Conservation (phyloP, 176 grass and related monocot species). For the Canna indica region DNA sequence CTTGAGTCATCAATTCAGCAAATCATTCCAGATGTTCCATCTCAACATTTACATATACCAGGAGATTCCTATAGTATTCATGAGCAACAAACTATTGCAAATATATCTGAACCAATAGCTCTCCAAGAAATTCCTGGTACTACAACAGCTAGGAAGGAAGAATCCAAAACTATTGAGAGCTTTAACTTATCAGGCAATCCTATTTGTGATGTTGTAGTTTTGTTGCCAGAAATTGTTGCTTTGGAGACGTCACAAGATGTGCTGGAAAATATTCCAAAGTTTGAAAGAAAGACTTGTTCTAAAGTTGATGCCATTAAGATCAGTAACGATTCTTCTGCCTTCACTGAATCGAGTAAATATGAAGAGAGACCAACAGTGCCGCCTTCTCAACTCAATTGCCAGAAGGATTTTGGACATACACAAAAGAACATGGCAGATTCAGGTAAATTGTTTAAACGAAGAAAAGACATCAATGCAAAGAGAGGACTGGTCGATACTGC, state of each 20-base stretch:
- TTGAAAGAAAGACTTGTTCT: slow-evolving; percentile 13
- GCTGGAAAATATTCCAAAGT: slow-evolving; percentile 7
- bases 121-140: slow-evolving; percentile 17
- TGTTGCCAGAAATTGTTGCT: slow-evolving; percentile 16
- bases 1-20: slow-evolving; percentile 17
- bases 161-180: slow-evolving; percentile 22
- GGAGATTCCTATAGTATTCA: background rate
- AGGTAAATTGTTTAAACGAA: background rate
- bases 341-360: slow-evolving; percentile 2
- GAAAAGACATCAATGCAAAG: background rate
- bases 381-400: slow-evolving; percentile 19
- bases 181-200: slow-evolving; percentile 26
- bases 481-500: slow-evolving; percentile 48
- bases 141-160: slow-evolving; percentile 12
- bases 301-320: slow-evolving; percentile 24
- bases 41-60: background rate
- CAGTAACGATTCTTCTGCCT: slow-evolving; percentile 16
- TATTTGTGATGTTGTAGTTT: slow-evolving; percentile 8
- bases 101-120: background rate
- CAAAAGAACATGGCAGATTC: slow-evolving; percentile 19
- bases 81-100: background rate
- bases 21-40: background rate
- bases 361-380: slow-evolving; percentile 25
- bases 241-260: slow-evolving; percentile 18
- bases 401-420: slow-evolving; percentile 27